Evolutionary conservation across 2,329 filamentous ascomycete species (phyloP).

Genomic region (Colletotrichum tamarilloi): DNA sequence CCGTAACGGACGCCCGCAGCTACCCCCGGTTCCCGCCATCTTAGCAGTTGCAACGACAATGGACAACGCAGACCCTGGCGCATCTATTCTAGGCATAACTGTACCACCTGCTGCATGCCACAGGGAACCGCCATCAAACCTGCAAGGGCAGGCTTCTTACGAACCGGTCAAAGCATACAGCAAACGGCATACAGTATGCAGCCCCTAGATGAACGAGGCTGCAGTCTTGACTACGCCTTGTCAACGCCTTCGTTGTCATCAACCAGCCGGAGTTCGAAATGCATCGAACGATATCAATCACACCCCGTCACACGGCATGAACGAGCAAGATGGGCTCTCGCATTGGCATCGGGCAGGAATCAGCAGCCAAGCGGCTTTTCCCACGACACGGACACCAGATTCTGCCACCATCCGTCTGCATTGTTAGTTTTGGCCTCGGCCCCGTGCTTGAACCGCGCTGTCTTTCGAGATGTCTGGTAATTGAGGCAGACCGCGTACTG

Average conservation of each 20-base stretch:
- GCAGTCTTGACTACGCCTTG: neutral
- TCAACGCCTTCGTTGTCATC: neutral
- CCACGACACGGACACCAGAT: conserved; percentile 23
- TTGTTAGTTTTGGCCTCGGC: neutral
- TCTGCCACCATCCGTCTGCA: conserved; percentile 23
- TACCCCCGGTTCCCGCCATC: neutral
- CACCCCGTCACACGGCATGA: conserved; percentile 22
- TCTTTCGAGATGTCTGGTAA: neutral
- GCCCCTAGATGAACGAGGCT: neutral
- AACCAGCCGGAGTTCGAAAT: neutral
- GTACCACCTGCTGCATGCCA: neutral
- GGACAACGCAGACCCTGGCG: neutral
- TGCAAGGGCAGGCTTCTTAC: neutral
- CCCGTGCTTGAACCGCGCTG: neutral
- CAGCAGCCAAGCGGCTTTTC: neutral
- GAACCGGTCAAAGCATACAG: neutral
- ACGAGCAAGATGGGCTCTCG: neutral
- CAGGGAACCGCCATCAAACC: neutral
- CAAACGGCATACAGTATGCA: neutral
- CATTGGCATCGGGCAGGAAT: conserved; percentile 1
- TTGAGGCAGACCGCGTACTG: conserved; percentile 8
- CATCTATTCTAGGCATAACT: neutral
- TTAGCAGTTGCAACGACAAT: neutral
- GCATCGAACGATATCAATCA: neutral
- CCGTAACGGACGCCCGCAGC: neutral